Conservation (phyloP, 169 alveolate species). For the Babesia gibsoni region DNA sequence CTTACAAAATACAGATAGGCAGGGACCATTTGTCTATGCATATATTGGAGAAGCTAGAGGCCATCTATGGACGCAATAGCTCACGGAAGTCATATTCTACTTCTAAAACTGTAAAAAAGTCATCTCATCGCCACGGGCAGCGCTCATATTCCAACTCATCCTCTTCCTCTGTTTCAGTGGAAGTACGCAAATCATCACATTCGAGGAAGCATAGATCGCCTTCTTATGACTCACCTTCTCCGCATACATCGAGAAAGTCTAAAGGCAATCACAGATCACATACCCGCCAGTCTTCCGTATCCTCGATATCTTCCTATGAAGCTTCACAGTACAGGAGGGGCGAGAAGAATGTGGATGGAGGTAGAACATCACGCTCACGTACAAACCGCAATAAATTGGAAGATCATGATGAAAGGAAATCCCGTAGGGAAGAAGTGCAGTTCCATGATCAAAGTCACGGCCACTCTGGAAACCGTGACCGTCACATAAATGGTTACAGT, state of each 20-base stretch:
- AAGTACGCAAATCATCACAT: neutral
- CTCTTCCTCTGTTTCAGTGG: neutral
- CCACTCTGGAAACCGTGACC: no score
- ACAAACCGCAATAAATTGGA: no score
- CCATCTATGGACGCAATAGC: conserved; percentile 44
- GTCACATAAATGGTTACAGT: no score
- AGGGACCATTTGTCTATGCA: conserved; percentile 65
- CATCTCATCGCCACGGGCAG: neutral
- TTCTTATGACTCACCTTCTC: neutral
- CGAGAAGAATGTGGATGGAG: no score
- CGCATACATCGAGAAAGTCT: neutral
- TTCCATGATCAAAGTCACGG: no score
- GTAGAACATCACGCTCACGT: no score
- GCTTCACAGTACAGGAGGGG: no score
- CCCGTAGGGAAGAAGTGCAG: no score
- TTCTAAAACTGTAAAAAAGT: conserved; percentile 9
- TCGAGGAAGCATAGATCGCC: neutral
- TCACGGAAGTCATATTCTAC: conserved; percentile 15
- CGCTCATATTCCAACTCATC: neutral
- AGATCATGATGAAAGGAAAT: no score
- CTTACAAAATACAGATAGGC: conserved; percentile 67
- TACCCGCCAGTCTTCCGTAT: neutral
- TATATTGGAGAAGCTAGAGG: conserved; percentile 68
- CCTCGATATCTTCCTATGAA: neutral
- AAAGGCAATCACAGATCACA: neutral